Conservation (phyloP, 2,329 filamentous ascomycete genomes). For the Arthrobotrys sphaeroides region DNA sequence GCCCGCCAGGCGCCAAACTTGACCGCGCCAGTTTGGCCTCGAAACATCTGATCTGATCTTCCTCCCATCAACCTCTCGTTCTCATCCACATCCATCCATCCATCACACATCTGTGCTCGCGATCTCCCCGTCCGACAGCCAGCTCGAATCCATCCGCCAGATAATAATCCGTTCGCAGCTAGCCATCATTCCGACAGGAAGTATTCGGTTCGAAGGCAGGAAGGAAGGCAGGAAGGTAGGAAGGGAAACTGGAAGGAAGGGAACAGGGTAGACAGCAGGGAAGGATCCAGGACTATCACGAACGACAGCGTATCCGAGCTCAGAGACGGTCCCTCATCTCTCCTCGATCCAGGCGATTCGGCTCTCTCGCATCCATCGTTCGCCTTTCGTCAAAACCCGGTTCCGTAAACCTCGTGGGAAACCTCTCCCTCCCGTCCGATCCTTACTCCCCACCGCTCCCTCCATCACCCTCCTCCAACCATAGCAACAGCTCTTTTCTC, state of each 20-base stretch:
- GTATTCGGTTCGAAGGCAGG: no score
- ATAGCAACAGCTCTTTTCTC: neutral
- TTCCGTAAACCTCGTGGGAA: neutral
- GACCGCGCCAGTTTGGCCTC: constrained; percentile 1
- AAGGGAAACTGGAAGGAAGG: neutral
- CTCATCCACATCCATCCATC: no score
- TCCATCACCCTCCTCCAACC: neutral
- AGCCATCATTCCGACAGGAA: no score
- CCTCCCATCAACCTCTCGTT: constrained; percentile 10
- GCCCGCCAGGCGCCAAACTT: no score
- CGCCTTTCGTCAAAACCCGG: neutral
- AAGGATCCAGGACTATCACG: neutral
- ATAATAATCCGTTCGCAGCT: neutral
- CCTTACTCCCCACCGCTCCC: neutral
- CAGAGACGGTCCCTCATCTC: constrained; percentile 34
- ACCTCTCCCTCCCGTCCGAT: constrained; percentile 22
- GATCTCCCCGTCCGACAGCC: neutral
- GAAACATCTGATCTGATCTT: neutral
- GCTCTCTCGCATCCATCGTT: neutral
- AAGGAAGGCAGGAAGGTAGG: neutral
- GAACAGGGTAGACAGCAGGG: neutral
- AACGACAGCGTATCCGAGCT: constrained; percentile 15
- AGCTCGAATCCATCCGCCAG: neutral
- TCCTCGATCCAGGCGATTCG: constrained; percentile 21
- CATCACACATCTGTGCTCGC: neutral